phyloP scores from a whole-genome alignment of 1,284 basidiomycete genomes.

The Mrakiaceae sp. region DNA sequence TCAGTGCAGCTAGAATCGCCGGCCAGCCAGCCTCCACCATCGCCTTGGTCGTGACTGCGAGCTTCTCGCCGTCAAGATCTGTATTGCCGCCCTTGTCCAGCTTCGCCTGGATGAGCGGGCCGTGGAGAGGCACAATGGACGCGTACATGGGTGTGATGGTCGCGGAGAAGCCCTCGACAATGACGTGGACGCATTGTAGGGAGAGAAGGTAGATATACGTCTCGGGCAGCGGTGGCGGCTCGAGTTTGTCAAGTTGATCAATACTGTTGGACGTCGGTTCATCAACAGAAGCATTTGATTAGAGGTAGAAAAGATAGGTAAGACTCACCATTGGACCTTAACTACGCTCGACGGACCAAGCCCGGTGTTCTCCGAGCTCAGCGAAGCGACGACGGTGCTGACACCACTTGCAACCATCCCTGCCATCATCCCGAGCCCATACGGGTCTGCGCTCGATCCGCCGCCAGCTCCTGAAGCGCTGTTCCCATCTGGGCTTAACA shows the following conservation, averaged over 20 bases:
- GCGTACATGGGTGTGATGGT: constrained; percentile 61
- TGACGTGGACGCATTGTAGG: constrained; percentile 72
- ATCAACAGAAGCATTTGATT: neutral
- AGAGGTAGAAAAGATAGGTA: neutral
- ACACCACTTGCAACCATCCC: constrained; percentile 73
- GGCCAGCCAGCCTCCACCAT: constrained; percentile 86
- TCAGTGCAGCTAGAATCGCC: constrained; percentile 73
- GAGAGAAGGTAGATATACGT: constrained; percentile 84
- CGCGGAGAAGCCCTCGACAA: constrained; percentile 76
- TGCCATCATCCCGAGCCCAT: constrained; percentile 53
- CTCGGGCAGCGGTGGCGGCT: constrained; percentile 82
- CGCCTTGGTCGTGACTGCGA: constrained; percentile 48
- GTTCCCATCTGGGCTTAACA: neutral
- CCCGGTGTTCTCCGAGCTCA: constrained; percentile 46
- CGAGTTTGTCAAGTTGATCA: constrained; percentile 90
- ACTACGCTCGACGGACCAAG: constrained; percentile 62
- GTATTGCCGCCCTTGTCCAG: constrained; percentile 45
- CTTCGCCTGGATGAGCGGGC: constrained; percentile 34
- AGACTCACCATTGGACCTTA: constrained; percentile 68
- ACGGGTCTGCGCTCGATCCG: neutral
- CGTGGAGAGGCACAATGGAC: constrained; percentile 57
- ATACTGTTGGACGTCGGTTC: constrained; percentile 46
- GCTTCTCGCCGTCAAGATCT: constrained; percentile 29
- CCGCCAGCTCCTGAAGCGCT: constrained; percentile 21
- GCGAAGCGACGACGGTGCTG: constrained; percentile 58